These are phyloP conservation scores for Ceratobasidium papillatum DNA, from an alignment of 1,284 basidiomycete species.

Conservation along the genomic window DNA sequence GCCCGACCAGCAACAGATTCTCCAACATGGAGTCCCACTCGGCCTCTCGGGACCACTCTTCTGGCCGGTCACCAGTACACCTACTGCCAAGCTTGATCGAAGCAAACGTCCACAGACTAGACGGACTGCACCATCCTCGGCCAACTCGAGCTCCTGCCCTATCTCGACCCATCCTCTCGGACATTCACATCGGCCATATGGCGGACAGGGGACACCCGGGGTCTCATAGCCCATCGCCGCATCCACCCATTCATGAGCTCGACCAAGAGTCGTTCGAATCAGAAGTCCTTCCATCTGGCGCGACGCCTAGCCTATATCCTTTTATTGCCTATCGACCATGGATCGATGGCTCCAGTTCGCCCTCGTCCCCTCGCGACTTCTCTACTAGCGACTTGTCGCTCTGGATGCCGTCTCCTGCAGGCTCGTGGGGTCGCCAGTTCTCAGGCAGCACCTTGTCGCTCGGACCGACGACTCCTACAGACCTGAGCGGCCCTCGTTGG, in stretches of 20 bases:
- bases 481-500: background rate
- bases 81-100: background rate
- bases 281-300: background rate
- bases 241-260: background rate
- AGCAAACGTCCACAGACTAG: background rate
- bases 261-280: background rate
- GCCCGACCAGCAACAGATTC: background rate
- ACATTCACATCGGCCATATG: too few relatives aligned
- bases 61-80: background rate
- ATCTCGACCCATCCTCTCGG: background rate
- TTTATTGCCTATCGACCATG: background rate
- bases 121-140: background rate
- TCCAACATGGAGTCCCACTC: background rate
- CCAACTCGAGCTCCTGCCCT: background rate
- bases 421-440: slow-evolving; percentile 7
- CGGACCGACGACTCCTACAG: slow-evolving; percentile 4
- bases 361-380: background rate
- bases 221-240: background rate
- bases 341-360: background rate
- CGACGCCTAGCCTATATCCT: background rate
- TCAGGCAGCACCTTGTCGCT: background rate
- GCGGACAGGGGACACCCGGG: background rate
- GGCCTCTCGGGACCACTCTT: background rate
- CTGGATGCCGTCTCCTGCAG: background rate
- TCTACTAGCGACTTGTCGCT: background rate